Evolutionary conservation across 2,329 filamentous ascomycete genomes (phyloP).

Genomic region (Neofusicoccum ribis): DNA sequence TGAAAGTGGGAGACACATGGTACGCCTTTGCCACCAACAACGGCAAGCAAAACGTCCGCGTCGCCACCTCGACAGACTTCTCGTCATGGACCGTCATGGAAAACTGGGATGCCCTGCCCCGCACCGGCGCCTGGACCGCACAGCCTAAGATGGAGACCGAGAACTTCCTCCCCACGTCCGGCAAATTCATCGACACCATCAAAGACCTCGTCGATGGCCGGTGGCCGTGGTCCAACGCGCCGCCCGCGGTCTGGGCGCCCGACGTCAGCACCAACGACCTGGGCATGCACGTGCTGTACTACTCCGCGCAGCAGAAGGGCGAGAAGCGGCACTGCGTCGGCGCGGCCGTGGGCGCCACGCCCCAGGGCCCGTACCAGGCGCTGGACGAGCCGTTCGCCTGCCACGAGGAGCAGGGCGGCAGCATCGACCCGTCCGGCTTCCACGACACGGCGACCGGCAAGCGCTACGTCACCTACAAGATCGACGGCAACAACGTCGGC

Average conservation of each 20-base stretch:
- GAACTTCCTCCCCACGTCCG: neutral
- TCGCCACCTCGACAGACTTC: conserved; percentile 41
- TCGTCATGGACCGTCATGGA: conserved; percentile 30
- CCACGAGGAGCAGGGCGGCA: conserved; percentile 49
- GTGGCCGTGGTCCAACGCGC: conserved; percentile 21
- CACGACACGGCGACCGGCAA: conserved; percentile 51
- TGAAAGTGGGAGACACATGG: conserved; percentile 34
- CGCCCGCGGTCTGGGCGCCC: conserved; percentile 36
- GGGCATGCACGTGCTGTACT: conserved; percentile 63
- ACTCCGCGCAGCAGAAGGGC: conserved; percentile 50
- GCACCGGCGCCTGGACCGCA: conserved; percentile 30
- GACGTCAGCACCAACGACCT: conserved; percentile 32
- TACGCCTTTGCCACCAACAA: conserved; percentile 39
- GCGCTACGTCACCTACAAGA: conserved; percentile 64
- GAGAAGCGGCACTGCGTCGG: conserved; percentile 58
- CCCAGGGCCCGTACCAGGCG: conserved; percentile 56
- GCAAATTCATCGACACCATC: neutral
- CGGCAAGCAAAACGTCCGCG: conserved; percentile 32
- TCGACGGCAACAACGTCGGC: conserved; percentile 62
- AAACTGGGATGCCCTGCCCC: conserved; percentile 32
- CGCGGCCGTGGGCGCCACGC: conserved; percentile 50
- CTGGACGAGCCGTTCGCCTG: conserved; percentile 54
- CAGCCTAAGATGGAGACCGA: neutral
- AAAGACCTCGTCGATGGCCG: neutral
- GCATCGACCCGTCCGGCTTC: conserved; percentile 65